Conservation (phyloP, 805 yeast genomes). For the Peterozyma xylosa region DNA sequence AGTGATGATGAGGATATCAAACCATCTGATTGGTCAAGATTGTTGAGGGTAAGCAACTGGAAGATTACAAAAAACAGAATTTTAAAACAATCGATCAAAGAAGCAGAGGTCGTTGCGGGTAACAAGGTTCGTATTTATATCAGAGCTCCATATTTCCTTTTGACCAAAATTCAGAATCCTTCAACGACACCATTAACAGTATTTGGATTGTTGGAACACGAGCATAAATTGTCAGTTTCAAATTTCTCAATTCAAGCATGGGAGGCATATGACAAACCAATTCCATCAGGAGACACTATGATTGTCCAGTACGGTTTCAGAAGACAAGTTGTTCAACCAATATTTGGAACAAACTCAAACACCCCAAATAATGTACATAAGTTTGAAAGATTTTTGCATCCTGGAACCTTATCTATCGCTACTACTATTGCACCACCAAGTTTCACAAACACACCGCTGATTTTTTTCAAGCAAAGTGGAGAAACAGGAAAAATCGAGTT, state of each 20-base stretch:
- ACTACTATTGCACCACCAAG: slow-evolving; percentile 84
- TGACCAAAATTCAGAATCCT: slow-evolving; percentile 37
- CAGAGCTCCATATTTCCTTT: slow-evolving; percentile 42
- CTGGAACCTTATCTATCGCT: slow-evolving; percentile 68
- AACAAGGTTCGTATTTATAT: slow-evolving; percentile 52
- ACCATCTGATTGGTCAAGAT: slow-evolving; percentile 73
- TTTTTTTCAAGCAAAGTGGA: slow-evolving; percentile 60
- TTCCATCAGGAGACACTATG: slow-evolving; percentile 74
- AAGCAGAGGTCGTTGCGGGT: slow-evolving; percentile 53
- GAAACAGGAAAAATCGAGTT: slow-evolving; percentile 46
- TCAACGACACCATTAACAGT: slow-evolving; percentile 46
- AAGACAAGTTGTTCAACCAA: slow-evolving; percentile 74
- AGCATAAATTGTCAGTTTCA: slow-evolving; percentile 77
- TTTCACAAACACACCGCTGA: slow-evolving; percentile 77
- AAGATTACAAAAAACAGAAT: slow-evolving; percentile 68
- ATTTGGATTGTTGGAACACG: slow-evolving; percentile 76
- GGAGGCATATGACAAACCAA: slow-evolving; percentile 83
- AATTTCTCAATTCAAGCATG: slow-evolving; percentile 80
- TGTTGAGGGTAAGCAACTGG: slow-evolving; percentile 68
- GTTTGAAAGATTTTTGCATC: slow-evolving; percentile 76
- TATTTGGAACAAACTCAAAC: slow-evolving; percentile 72
- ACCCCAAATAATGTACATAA: slow-evolving; percentile 83
- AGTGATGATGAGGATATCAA: slow-evolving; percentile 48
- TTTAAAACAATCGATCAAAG: slow-evolving; percentile 46
- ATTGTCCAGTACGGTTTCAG: slow-evolving; percentile 92